A percentile compares a stretch with the other conserved stretches of the same genome.
Conservation (phyloP, 1,284 basidiomycete genomes). For the Tetrapyrgos nigripes region DNA sequence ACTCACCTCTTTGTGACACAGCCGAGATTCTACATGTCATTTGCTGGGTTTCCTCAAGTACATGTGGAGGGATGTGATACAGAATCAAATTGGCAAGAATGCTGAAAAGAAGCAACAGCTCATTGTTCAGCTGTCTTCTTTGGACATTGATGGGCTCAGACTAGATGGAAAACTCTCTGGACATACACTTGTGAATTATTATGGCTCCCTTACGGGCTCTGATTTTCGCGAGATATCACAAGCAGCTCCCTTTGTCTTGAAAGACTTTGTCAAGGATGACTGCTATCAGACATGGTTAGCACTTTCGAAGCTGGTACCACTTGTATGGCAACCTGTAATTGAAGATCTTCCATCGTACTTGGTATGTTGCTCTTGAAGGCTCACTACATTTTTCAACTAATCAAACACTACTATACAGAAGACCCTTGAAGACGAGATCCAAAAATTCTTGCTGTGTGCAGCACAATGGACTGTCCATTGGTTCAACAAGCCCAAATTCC, state of each 20-base stretch:
- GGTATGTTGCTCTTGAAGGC: constrained; percentile 22
- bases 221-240: constrained; percentile 44
- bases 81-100: too few relatives aligned
- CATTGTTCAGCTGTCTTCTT: constrained; percentile 26
- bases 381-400: not conserved
- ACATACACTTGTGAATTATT: constrained; percentile 40
- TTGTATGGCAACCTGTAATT: constrained; percentile 44
- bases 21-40: constrained; percentile 24
- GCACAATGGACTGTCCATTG: constrained; percentile 34
- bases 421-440: constrained; percentile 30
- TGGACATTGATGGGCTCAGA: constrained; percentile 35
- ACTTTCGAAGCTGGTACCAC: constrained; percentile 35
- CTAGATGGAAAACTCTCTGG: constrained; percentile 34
- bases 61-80: constrained; percentile 40
- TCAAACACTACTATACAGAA: constrained; percentile 14
- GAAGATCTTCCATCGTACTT: constrained; percentile 35
- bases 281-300: constrained; percentile 36
- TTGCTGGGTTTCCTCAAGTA: constrained; percentile 22
- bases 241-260: constrained; percentile 42
- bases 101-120: constrained; percentile 26
- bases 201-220: constrained; percentile 38
- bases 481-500: constrained; percentile 50
- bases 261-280: constrained; percentile 31
- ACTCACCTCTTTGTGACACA: too few relatives aligned
- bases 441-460: constrained; percentile 33